phyloP scores from a whole-genome alignment of 805 yeast species.

The Lipomyces chichibuensis region DNA sequence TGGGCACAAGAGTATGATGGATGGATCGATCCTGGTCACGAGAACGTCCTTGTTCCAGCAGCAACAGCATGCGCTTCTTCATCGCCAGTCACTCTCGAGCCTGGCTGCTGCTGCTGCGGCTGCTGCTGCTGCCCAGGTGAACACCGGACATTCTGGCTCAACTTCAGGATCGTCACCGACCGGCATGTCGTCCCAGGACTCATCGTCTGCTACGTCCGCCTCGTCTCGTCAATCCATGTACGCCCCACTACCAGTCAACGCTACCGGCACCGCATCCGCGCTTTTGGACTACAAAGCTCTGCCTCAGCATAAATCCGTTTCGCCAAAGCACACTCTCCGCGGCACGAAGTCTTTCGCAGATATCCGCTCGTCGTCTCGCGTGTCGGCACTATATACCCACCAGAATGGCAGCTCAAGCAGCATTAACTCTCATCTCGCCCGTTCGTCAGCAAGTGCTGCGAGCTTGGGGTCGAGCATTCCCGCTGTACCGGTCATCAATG shows the following conservation, averaged over 20 bases:
- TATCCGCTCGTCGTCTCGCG: conserved; percentile 38
- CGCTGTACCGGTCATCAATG: conserved; percentile 25
- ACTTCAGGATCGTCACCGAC: background rate
- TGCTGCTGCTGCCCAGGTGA: background rate
- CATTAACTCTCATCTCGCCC: conserved; percentile 5
- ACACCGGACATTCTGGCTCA: background rate
- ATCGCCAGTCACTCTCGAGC: conserved; percentile 1
- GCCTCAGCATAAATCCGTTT: conserved; percentile 11
- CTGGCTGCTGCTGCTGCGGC: background rate
- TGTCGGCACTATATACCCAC: conserved; percentile 21
- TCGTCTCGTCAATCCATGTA: conserved; percentile 16
- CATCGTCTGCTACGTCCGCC: background rate
- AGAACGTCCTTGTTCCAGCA: conserved; percentile 41
- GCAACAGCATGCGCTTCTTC: conserved; percentile 1
- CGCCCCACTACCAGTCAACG: conserved; percentile 14
- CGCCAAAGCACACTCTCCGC: conserved; percentile 25
- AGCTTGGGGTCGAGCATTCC: conserved; percentile 9
- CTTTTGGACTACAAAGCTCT: conserved; percentile 17
- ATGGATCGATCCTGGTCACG: conserved; percentile 41
- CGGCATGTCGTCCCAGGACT: background rate
- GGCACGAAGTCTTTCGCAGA: conserved; percentile 44
- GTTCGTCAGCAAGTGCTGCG: background rate
- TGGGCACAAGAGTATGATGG: conserved; percentile 43
- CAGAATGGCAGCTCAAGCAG: conserved; percentile 29
- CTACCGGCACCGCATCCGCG: conserved; percentile 21